These are phyloP conservation scores for Papiliotrema fonsecae DNA, from an alignment of 1,284 basidiomycete species.

Conservation along the genomic window DNA sequence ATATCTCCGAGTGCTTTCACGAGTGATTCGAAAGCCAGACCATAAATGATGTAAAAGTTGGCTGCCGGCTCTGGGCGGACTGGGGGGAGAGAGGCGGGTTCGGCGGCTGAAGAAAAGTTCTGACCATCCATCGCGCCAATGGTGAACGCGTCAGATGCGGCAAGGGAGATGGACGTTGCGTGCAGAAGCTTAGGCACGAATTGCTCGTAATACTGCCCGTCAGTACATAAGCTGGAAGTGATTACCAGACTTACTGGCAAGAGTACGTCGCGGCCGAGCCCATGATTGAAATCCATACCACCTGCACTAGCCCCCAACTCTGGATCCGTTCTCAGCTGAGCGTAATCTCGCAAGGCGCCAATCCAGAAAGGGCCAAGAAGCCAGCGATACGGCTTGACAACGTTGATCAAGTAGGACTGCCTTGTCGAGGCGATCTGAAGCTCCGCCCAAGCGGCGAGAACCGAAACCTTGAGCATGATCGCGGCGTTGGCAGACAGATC, in stretches of 20 bases:
- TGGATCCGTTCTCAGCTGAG: constrained; percentile 80
- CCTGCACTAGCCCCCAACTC: constrained; percentile 68
- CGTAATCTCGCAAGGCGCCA: constrained; percentile 82
- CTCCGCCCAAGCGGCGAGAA: constrained; percentile 93
- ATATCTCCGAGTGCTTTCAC: constrained; percentile 59
- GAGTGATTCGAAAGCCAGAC: constrained; percentile 85
- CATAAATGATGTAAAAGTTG: constrained; percentile 86
- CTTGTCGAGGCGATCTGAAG: constrained; percentile 72
- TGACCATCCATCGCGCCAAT: constrained; percentile 76
- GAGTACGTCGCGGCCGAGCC: constrained; percentile 81
- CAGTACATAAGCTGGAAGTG: background rate
- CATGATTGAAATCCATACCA: constrained; percentile 75
- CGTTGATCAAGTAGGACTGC: constrained; percentile 72
- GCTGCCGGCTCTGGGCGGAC: constrained; percentile 64
- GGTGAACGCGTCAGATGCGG: constrained; percentile 62
- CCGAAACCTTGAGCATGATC: constrained; percentile 90
- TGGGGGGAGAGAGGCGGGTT: constrained; percentile 28
- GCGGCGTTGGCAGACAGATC: constrained; percentile 89
- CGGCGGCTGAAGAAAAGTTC: constrained; percentile 45
- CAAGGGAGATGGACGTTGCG: constrained; percentile 78
- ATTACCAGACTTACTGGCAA: constrained; percentile 63
- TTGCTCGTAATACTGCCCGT: constrained; percentile 72
- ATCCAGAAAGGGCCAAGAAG: constrained; percentile 82
- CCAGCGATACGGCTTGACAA: constrained; percentile 75
- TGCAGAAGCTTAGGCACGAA: constrained; percentile 82